Conservation (phyloP, 305 asterid genomes). For the Fraxinus floribunda region DNA sequence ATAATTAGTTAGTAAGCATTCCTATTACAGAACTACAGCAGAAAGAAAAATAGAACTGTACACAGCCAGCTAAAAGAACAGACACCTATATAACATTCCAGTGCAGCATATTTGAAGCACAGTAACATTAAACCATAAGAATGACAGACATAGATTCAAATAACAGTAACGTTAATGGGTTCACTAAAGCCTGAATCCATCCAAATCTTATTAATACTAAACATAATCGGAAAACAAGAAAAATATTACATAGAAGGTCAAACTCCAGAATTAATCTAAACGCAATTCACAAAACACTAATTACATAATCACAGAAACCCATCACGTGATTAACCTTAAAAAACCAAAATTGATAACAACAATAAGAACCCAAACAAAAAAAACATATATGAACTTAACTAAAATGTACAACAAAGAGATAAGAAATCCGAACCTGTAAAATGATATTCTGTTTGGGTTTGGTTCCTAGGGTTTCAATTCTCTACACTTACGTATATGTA, state of each 20-base stretch:
- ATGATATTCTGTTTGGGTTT: constrained; percentile 15
- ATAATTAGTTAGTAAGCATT: constrained; percentile 1
- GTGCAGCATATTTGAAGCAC: not conserved
- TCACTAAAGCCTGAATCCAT: constrained; percentile 14
- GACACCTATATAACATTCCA: constrained; percentile 12
- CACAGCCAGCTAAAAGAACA: not conserved
- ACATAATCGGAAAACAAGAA: constrained; percentile 10
- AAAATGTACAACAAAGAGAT: constrained; percentile 12
- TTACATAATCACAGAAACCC: not conserved
- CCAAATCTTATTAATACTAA: not conserved
- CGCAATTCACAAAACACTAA: constrained; percentile 1
- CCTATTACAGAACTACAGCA: constrained; percentile 10
- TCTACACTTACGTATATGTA: constrained; percentile 7
- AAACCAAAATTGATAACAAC: not conserved
- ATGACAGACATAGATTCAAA: constrained; percentile 1
- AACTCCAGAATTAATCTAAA: not conserved
- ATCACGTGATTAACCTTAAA: constrained; percentile 18
- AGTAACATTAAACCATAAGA: constrained; percentile 8
- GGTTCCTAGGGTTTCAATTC: constrained; percentile 36
- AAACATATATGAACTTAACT: constrained; percentile 3
- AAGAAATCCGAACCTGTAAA: constrained; percentile 27
- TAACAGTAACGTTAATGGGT: not conserved
- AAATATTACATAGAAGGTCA: not conserved
- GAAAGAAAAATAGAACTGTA: constrained; percentile 3
- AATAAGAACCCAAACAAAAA: not conserved